phyloP scores from a whole-genome alignment of 192 early-diverging fungal genomes.

The Coemansia nantahalensis region DNA sequence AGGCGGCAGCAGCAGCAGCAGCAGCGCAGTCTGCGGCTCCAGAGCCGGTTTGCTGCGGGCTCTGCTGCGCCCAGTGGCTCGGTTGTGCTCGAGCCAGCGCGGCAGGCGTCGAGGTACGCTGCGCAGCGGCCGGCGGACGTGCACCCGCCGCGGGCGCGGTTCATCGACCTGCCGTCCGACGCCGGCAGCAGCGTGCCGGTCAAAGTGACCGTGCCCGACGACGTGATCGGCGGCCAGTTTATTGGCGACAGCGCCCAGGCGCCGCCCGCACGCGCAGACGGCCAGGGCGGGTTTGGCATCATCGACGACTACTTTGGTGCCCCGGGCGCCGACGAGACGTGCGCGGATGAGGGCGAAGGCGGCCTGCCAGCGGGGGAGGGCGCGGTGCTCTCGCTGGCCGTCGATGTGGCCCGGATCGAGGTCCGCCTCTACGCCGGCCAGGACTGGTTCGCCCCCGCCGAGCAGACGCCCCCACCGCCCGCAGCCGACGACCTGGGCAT shows the following conservation, averaged over 20 bases:
- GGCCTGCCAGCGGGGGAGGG: constrained; percentile 1
- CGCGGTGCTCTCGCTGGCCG: constrained; percentile 16
- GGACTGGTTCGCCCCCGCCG: constrained; percentile 40
- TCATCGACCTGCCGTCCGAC: constrained; percentile 5
- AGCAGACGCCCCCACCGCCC: constrained; percentile 3
- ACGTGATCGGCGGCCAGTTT: constrained; percentile 1
- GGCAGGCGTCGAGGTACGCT: constrained; percentile 18
- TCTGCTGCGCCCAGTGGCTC: constrained; percentile 16
- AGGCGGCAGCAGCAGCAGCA: no score
- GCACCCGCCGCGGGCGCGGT: constrained; percentile 4
- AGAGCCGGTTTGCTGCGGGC: constrained; percentile 33
- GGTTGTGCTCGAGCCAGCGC: constrained; percentile 40
- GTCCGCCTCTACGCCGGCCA: constrained; percentile 46
- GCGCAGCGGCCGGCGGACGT: neutral
- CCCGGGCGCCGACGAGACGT: constrained; percentile 22
- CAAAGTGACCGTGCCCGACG: constrained; percentile 11
- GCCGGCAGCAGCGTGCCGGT: constrained; percentile 5
- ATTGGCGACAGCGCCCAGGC: neutral
- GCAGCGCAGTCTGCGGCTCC: constrained; percentile 8
- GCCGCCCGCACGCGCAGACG: neutral
- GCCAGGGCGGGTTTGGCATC: constrained; percentile 16
- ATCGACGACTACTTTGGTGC: constrained; percentile 50
- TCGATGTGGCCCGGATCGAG: constrained; percentile 42
- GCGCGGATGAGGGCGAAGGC: constrained; percentile 15
- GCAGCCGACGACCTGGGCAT: constrained; percentile 17